A percentile compares a stretch with the other conserved stretches of the same genome.
Conservation (phyloP, 2,329 filamentous ascomycete species). For the Colletotrichum echinochloae region DNA sequence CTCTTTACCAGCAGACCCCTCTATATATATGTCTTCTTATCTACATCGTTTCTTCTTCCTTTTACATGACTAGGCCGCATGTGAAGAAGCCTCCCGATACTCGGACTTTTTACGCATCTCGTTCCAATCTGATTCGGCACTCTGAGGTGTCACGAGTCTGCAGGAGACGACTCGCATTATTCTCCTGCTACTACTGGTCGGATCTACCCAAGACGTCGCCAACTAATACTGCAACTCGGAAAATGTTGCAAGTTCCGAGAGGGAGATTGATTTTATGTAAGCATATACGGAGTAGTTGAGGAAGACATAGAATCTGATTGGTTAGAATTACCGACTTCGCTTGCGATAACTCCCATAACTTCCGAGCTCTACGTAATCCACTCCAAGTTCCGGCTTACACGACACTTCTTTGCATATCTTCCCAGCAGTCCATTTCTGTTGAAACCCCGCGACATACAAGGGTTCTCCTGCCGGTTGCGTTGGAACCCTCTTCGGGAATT, state of each 20-base stretch:
- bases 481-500: background rate
- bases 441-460: background rate
- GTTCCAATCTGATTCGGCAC: background rate
- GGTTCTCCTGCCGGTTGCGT: background rate
- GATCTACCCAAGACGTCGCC: background rate
- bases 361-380: conserved; percentile 3
- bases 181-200: background rate
- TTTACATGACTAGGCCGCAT: background rate
- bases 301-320: background rate
- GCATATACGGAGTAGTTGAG: background rate
- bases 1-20: background rate
- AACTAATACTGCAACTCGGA: background rate
- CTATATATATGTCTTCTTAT: background rate
- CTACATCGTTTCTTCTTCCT: background rate
- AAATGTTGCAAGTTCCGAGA: background rate
- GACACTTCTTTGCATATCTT: conserved; percentile 1
- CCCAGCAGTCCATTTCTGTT: background rate
- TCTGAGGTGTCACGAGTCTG: background rate
- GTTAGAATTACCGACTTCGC: background rate
- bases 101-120: background rate
- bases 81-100: background rate
- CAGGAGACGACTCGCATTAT: background rate
- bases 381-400: conserved; percentile 21
- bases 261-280: background rate
- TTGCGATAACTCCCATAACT: background rate